Base-by-base conservation (phyloP, 495 filamentous ascomycete species). In the Aspergillus indologenus region DNA sequence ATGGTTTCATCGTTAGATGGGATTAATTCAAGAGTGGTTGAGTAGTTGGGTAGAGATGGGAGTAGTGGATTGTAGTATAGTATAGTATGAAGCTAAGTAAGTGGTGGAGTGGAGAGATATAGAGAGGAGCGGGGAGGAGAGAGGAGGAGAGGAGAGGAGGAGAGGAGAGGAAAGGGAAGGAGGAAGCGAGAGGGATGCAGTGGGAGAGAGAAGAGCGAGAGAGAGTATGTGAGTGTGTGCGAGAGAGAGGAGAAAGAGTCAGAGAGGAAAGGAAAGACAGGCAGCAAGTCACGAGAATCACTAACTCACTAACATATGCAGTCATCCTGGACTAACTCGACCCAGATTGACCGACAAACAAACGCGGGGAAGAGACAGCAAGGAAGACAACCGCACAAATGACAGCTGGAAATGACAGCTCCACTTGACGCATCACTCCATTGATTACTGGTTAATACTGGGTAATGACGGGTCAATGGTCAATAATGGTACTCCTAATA, bases 1-100 rank as follows among this genome's bases (percentile, higher is more conserved):
- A 72, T 74, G 59, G 54, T 55, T 42, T 47, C 57, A 57, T 47
- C 53, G 26, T 42, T 49, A 23, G 45, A n/a, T 29, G 47, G 45
- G 34, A 44, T 52, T 8, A 15, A 14, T 11, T 40, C 34, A n/a
- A n/a, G n/a, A n/a, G n/a, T n/a, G n/a, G 20, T 49, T 19, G 19
- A 47, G 45, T 50, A 34, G 29, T 45, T 23, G 51, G 52, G 21
- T 29, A 26, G 19, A 34, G 15, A 47, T 49, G 17, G 22, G 53
- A 47, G 51, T n/a, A 40, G 34, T 40, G 5, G 12, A 15, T 40
- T 2, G 5, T 6, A 14, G 34, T 40, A 29, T 4, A n/a, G n/a
- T 29, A 29, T 29, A 9, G 26, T 29, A 40, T 40, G 34, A 11
- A 40, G 34, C 34, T 40, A 40, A 40, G 12, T 8, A 40, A 2